Base-by-base conservation (phyloP, 257 asterid species). In the Solanum sejunctum region DNA sequence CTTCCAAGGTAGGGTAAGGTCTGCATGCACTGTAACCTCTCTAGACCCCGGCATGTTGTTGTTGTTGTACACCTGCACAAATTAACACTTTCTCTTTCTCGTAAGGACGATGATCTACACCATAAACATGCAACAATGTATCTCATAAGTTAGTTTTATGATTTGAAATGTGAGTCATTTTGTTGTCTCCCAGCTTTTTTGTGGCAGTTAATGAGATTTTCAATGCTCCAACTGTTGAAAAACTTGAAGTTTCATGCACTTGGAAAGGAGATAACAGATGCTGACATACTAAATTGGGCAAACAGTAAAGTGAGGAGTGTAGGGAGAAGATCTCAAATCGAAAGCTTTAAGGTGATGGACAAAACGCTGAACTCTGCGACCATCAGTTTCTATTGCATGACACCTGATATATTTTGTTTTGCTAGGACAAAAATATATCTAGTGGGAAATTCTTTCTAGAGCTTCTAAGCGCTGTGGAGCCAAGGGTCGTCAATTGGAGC, bases 161-260 rank as follows among this genome's bases (percentile, higher is more conserved):
- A 17, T 26, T 26, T 51, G 47, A 26, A 10, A 16, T 51, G 4
- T 52, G 16, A 43, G 12, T 80, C 64, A 57, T 71, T 69, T 39
- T 84, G 26, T 71, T 70, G 28, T 81, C 36, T 52, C 0, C 6
- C 92, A 94, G 98, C 98, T 17, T 91, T 90, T 85, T 86, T 96
- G 55, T 96, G 99, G 98, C 98, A 95, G 95, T 87, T 95, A 87
- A 93, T 96, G 99, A 93, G 98, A 90, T 95, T 93, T 88, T 89
- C 89, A 16, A 93, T 96, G 98, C 98, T 96, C 89, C 96, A 92
- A 89, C 85, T 96, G 51, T 64, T 93, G 91, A 92, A 79, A 86
- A 93, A 92, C 85, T 92, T 93, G 92, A 89, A 96, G 86, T 90
- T 91, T 64, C 92, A 89, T 85, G 89, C 94, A 61, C 95, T 91